phyloP scores from a whole-genome alignment of 768 basidiomycete species.

The Tylopilus intermedius region DNA sequence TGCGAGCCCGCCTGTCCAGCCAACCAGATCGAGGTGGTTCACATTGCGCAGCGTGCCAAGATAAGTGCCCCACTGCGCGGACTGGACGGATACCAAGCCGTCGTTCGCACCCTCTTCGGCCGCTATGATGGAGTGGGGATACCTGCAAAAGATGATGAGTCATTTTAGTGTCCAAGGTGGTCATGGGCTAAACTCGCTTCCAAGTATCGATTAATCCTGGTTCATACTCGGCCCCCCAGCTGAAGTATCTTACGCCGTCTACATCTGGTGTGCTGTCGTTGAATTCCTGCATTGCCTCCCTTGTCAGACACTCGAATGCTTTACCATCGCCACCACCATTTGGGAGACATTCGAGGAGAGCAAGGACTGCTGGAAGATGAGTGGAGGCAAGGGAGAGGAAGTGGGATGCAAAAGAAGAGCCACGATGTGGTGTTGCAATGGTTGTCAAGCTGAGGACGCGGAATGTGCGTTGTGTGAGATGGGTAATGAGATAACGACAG shows the following conservation, averaged over 20 bases:
- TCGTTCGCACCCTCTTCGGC: slow-evolving; percentile 92
- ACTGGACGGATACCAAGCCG: slow-evolving; percentile 85
- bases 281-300: slow-evolving; percentile 81
- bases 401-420: slow-evolving; percentile 90
- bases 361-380: slow-evolving; percentile 65
- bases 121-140: slow-evolving; percentile 75
- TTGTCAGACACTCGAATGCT: slow-evolving; percentile 85
- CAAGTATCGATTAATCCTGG: slow-evolving; percentile 91
- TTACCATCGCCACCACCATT: slow-evolving; percentile 93
- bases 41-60: slow-evolving; percentile 88
- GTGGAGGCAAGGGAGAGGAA: slow-evolving; percentile 69
- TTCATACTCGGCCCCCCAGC: slow-evolving; percentile 89
- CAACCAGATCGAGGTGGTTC: slow-evolving; percentile 88
- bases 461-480: slow-evolving; percentile 74
- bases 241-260: slow-evolving; percentile 79
- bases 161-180: neutral
- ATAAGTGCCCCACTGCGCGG: slow-evolving; percentile 92
- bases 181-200: slow-evolving; percentile 39
- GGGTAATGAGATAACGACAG: slow-evolving; percentile 82
- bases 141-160: slow-evolving; percentile 26
- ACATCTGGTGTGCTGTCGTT: slow-evolving; percentile 83
- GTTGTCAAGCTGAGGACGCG: slow-evolving; percentile 84
- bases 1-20: slow-evolving; percentile 61
- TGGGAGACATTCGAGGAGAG: slow-evolving; percentile 76
- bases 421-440: slow-evolving; percentile 91